These are phyloP conservation scores for Inga oerstediana DNA, from an alignment of 306 rosid species.

Conservation along the genomic window DNA sequence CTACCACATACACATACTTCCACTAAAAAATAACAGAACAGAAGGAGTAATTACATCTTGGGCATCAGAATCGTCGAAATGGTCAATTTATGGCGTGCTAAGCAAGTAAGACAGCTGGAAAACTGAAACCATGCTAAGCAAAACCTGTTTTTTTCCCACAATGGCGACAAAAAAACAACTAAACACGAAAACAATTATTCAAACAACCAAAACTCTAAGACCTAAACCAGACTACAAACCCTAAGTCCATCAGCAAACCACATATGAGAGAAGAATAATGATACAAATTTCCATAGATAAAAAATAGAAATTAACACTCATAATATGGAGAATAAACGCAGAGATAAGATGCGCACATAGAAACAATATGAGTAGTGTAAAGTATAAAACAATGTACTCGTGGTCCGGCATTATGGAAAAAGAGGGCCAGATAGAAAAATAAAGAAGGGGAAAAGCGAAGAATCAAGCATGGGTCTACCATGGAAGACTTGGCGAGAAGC, in stretches of 20 bases:
- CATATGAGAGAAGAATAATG: not conserved
- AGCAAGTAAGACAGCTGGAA: not conserved
- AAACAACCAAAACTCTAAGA: not conserved
- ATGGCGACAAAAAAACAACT: constrained; percentile 4
- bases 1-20: too few relatives aligned
- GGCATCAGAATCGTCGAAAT: too few relatives aligned
- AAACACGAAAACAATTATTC: not conserved
- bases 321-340: not conserved
- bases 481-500: not conserved
- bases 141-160: not conserved
- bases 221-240: constrained; percentile 24
- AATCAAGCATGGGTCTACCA: not conserved
- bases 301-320: not conserved
- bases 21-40: too few relatives aligned
- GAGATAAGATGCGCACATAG: not conserved
- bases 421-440: not conserved
- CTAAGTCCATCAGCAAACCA: not conserved
- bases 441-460: not conserved
- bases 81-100: too few relatives aligned
- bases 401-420: not conserved
- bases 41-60: too few relatives aligned
- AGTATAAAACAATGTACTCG: not conserved
- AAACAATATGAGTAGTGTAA: not conserved
- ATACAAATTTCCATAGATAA: not conserved
- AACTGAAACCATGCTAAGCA: not conserved